phyloP scores from a whole-genome alignment of 2,329 filamentous ascomycete species.

The Paecilomyces niveus region DNA sequence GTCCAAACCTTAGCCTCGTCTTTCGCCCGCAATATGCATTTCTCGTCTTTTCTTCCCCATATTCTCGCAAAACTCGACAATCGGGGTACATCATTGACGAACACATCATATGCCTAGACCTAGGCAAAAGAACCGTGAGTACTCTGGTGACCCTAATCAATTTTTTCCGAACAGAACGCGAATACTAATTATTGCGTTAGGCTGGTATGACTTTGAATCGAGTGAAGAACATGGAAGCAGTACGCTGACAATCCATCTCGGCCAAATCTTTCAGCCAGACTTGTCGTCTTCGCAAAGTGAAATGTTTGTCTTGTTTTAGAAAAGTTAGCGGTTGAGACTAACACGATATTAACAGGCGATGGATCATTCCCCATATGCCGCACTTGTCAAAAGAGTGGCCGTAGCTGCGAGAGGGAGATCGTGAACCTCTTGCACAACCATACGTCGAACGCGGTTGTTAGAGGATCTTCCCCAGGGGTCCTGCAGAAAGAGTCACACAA shows the following conservation, averaged over 20 bases:
- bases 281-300: conserved; percentile 3
- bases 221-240: background rate
- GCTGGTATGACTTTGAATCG: background rate
- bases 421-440: background rate
- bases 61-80: background rate
- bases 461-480: too few species aligned
- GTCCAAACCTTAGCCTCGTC: background rate
- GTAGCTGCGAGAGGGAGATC: background rate
- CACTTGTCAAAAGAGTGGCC: conserved; percentile 1
- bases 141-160: background rate
- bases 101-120: background rate
- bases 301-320: background rate
- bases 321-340: background rate
- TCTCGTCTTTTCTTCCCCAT: background rate
- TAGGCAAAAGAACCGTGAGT: background rate
- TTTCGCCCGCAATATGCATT: background rate
- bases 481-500: background rate
- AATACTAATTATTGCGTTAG: background rate
- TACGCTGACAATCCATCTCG: background rate
- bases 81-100: background rate
- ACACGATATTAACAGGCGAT: background rate
- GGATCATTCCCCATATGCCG: background rate
- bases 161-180: background rate
- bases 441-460: too few species aligned
- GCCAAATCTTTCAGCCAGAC: conserved; percentile 1